Conservation (phyloP, 495 filamentous ascomycete species). For the Cudoniella acicularis region DNA sequence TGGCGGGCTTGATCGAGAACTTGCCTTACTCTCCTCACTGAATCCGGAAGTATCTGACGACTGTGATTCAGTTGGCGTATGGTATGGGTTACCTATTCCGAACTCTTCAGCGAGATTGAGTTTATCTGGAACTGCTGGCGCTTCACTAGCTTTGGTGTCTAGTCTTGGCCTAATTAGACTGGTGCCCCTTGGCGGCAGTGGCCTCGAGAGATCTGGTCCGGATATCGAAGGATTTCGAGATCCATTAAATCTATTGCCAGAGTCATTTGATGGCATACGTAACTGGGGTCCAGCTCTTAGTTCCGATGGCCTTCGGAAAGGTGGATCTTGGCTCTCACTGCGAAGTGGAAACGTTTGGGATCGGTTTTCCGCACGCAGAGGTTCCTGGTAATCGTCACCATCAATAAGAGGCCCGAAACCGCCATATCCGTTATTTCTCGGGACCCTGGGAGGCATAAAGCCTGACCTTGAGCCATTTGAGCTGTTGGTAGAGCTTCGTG, state of each 20-base stretch:
- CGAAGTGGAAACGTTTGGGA: conserved; percentile 53
- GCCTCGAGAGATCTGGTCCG: conserved; percentile 44
- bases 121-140: conserved; percentile 20
- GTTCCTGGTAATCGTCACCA: conserved; percentile 33
- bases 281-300: conserved; percentile 33
- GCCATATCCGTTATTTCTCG: conserved; percentile 47
- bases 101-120: conserved; percentile 50
- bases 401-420: conserved; percentile 40
- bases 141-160: conserved; percentile 22
- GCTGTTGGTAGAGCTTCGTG: conserved; percentile 32
- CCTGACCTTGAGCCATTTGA: conserved; percentile 34
- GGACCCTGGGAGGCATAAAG: conserved; percentile 32
- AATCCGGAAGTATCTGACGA: conserved; percentile 65
- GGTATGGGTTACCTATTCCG: conserved; percentile 52
- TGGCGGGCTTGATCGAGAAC: conserved; percentile 66
- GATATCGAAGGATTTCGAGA: conserved; percentile 39
- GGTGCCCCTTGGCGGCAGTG: conserved; percentile 43
- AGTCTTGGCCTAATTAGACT: conserved; percentile 35
- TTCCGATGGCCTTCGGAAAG: conserved; percentile 44
- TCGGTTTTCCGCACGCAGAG: conserved; percentile 38
- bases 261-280: conserved; percentile 28
- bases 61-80: conserved; percentile 61
- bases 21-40: conserved; percentile 62
- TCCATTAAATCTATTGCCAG: conserved; percentile 13
- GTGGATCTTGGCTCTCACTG: conserved; percentile 32